Conservation (phyloP, 1,139 yeast genomes). For the Tardiomyces depauwii region DNA sequence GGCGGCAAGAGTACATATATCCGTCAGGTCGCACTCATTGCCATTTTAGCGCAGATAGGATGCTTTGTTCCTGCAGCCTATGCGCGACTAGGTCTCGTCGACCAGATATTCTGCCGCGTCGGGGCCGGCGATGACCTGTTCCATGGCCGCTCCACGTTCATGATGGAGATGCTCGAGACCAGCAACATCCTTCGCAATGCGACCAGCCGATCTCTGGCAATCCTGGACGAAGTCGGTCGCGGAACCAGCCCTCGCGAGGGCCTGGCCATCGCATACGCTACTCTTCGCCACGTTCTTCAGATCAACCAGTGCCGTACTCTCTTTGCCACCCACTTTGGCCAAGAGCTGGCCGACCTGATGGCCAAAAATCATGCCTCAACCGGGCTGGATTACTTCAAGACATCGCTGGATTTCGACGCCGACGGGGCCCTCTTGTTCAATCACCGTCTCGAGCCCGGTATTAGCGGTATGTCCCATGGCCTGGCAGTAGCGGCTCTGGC, state of each 20-base stretch:
- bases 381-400: slow-evolving; percentile 22
- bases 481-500: slow-evolving; percentile 75
- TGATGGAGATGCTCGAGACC: slow-evolving; percentile 98
- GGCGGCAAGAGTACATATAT: slow-evolving; percentile 92
- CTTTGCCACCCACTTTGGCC: slow-evolving; percentile 91
- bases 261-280: slow-evolving; percentile 78
- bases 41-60: slow-evolving; percentile 86
- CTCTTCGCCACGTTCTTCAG: slow-evolving; percentile 46
- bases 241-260: slow-evolving; percentile 93
- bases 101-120: slow-evolving; percentile 67
- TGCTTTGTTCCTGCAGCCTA: slow-evolving; percentile 70
- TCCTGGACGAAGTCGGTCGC: slow-evolving; percentile 92
- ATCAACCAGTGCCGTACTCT: slow-evolving; percentile 60
- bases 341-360: slow-evolving; percentile 42
- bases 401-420: slow-evolving; percentile 1
- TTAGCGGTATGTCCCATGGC: slow-evolving; percentile 72
- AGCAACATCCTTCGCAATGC: slow-evolving; percentile 70
- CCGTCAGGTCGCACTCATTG: slow-evolving; percentile 78
- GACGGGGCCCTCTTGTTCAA: slow-evolving; percentile 33
- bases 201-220: slow-evolving; percentile 65
- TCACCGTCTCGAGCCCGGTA: slow-evolving; percentile 58
- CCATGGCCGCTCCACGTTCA: slow-evolving; percentile 82
- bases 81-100: slow-evolving; percentile 73
- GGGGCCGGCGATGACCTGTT: slow-evolving; percentile 89
- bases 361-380: slow-evolving; percentile 14